Conservation (phyloP, 2,329 filamentous ascomycete species). For the Monosporascus sp. region DNA sequence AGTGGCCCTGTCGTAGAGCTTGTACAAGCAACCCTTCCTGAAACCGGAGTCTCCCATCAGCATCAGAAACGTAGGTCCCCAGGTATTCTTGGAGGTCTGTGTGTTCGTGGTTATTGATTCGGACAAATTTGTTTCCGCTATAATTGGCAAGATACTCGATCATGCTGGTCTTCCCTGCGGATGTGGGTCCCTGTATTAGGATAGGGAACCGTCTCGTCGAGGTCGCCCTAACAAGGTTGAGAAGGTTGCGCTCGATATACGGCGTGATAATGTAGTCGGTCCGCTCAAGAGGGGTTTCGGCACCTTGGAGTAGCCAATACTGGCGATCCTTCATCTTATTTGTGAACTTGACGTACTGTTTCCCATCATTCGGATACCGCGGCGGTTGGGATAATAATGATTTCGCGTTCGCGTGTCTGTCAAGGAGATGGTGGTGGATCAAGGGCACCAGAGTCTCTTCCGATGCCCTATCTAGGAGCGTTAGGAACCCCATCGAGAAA, state of each 20-base stretch:
- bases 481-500: slow-evolving; percentile 97
- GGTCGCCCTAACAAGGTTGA: slow-evolving; percentile 89
- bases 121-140: slow-evolving; percentile 93
- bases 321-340: slow-evolving; percentile 61
- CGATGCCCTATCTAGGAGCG: slow-evolving; percentile 76
- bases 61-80: slow-evolving; percentile 83
- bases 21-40: slow-evolving; percentile 92
- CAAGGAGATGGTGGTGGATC: slow-evolving; percentile 75
- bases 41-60: slow-evolving; percentile 80
- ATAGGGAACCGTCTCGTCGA: slow-evolving; percentile 91
- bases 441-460: slow-evolving; percentile 73
- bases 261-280: slow-evolving; percentile 93
- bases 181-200: slow-evolving; percentile 92
- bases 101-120: slow-evolving; percentile 99
- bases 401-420: slow-evolving; percentile 61
- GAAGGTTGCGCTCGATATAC: slow-evolving; percentile 88
- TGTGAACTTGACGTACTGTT: slow-evolving; percentile 73
- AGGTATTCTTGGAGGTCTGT: slow-evolving; percentile 97
- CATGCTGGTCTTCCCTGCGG: slow-evolving; percentile 98
- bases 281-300: slow-evolving; percentile 61
- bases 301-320: slow-evolving; percentile 84
- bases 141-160: slow-evolving; percentile 97
- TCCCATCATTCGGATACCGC: slow-evolving; percentile 69
- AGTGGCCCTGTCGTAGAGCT: slow-evolving; percentile 86
- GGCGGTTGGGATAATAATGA: slow-evolving; percentile 75